Percentiles rank a stretch among this genome's conserved stretches.
These are phyloP conservation scores for Wickerhamiella vanderwaltii DNA, from an alignment of 805 yeast species.

Conservation along the genomic window DNA sequence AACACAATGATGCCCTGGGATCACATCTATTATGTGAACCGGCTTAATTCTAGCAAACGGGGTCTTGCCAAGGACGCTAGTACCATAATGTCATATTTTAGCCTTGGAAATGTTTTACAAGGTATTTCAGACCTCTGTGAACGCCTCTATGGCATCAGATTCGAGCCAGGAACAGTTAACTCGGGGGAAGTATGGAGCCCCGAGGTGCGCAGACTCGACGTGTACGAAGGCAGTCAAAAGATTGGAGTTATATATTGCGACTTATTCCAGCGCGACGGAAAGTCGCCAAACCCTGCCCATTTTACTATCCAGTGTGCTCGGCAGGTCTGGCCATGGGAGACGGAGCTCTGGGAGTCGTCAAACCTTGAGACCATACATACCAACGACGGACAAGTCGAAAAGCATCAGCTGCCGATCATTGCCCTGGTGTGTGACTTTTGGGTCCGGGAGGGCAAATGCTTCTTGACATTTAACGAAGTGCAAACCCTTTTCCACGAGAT, in stretches of 20 bases:
- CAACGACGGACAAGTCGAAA: constrained; percentile 31
- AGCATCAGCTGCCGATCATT: constrained; percentile 77
- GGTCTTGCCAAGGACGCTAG: constrained; percentile 30
- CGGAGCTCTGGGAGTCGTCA: constrained; percentile 8
- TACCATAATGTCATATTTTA: constrained; percentile 40
- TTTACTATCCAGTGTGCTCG: constrained; percentile 94
- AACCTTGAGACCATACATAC: constrained; percentile 9
- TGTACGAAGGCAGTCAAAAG: constrained; percentile 46
- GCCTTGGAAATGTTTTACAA: constrained; percentile 73
- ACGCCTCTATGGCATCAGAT: constrained; percentile 60
- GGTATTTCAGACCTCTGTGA: constrained; percentile 66
- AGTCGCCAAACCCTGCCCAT: constrained; percentile 82
- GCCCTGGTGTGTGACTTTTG: constrained; percentile 76
- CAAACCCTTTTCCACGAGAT: constrained; percentile 95
- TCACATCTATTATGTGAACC: constrained; percentile 50
- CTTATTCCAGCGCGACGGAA: constrained; percentile 63
- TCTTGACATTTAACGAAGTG: constrained; percentile 63
- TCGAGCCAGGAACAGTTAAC: constrained; percentile 50
- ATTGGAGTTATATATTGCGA: constrained; percentile 83
- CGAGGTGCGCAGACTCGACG: constrained; percentile 73
- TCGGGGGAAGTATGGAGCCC: constrained; percentile 80
- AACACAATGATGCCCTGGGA: constrained; percentile 78
- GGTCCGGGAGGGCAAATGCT: constrained; percentile 34
- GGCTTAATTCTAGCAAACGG: constrained; percentile 22
- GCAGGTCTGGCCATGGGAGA: constrained; percentile 33